Evolutionary conservation across 164 flowering plant species (phyloP).

Genomic region (Piper betle): DNA sequence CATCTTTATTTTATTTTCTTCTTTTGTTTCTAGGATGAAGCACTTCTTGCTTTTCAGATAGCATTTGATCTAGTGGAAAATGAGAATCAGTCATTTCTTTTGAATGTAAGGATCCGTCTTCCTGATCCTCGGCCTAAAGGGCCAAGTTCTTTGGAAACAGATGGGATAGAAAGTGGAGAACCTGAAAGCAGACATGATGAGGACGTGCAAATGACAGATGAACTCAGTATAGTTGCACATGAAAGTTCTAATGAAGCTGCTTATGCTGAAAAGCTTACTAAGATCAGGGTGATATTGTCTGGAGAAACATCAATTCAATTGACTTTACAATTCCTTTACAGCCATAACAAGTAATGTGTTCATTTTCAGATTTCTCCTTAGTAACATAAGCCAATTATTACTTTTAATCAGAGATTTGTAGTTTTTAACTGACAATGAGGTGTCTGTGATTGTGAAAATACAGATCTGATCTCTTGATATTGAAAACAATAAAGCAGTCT

Average conservation of each 20-base stretch:
- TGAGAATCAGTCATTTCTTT: conserved; percentile 91
- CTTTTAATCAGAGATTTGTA: neutral
- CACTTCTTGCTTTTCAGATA: conserved; percentile 80
- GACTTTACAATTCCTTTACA: conserved; percentile 78
- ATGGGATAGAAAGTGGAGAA: conserved; percentile 20
- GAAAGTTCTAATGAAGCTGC: conserved; percentile 40
- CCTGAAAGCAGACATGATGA: conserved; percentile 29
- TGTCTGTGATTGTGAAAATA: neutral
- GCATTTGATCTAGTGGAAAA: conserved; percentile 96
- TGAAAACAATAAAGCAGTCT: conserved; percentile 90
- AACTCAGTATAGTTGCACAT: conserved; percentile 14
- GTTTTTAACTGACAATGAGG: neutral
- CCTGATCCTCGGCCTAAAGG: conserved; percentile 33
- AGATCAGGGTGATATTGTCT: conserved; percentile 66
- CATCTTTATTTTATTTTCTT: neutral
- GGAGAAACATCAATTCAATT: conserved; percentile 89
- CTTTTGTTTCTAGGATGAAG: conserved; percentile 44
- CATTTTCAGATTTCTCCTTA: too few relatives aligned
- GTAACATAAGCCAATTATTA: neutral
- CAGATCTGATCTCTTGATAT: conserved; percentile 79
- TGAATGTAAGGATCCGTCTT: conserved; percentile 65
- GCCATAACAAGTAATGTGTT: conserved; percentile 65
- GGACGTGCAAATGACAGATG: conserved; percentile 32
- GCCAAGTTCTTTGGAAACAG: conserved; percentile 16
- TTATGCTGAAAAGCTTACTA: conserved; percentile 59